Evolutionary conservation across 179 eudicot species (phyloP), one percentile per base, ranked within the genome.

Genomic region (Beta corolliflora): DNA sequence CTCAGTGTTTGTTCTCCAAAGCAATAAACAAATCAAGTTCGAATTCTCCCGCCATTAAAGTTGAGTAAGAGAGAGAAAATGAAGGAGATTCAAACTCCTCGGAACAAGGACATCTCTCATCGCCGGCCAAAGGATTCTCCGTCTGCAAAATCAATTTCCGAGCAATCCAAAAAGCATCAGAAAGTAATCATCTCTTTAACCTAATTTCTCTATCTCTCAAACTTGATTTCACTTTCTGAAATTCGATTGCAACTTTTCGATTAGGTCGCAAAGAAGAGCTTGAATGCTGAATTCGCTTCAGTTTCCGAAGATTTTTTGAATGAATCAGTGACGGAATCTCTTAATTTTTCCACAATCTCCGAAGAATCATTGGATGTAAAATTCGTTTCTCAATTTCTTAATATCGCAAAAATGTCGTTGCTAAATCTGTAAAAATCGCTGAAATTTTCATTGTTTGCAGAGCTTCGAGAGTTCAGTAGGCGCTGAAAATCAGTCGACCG

Each of bases 61-160:
- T 72, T 14, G 44, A 44, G 52, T 36, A 45, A 55, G 25, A 71
- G 73, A 72, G 67, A 69, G 41, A 58, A 48, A 61, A 82, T 82
- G 83, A 73, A 78, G 73, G 85, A 84, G 58, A 76, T 41, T 56
- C 85, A 81, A 81, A 83, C 83, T 73, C 89, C 83, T 73, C 81
- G 88, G 55, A 78, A 84, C 70, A 79, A 82, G 50, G 79, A 82
- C 23, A 45, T 77, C 74, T 65, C 76, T 0, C 71, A 71, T 52
- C 81, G 88, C 48, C 85, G 83, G 4, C 59, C 77, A 4, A 82
- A 82, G 55, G 79, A 76, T 23, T 82, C 85, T 73, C 88, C 83
- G 9, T 79, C 75, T 3, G 31, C 75, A 0, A 82, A 82, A 56
- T 73, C 72, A 12, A 21, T 69, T 7, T 44, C 73, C 16, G 82